Percentiles rank a stretch among this genome's conserved stretches.
phyloP scores from a whole-genome alignment of 1,139 yeast genomes.

The Saccharomyces hybrid region DNA sequence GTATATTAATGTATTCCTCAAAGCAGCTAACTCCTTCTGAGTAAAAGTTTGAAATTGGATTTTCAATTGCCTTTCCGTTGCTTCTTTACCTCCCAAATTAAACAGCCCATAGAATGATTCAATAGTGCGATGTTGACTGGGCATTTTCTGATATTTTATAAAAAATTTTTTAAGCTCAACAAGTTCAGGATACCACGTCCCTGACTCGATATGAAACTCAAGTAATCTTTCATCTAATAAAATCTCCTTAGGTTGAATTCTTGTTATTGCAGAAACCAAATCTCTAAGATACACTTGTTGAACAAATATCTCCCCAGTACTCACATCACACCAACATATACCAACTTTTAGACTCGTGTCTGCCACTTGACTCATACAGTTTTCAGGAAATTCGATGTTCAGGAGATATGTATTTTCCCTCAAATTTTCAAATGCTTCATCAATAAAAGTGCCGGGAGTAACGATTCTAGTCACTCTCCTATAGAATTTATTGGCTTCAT shows the following conservation, averaged over 20 bases:
- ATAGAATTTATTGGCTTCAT: conserved; percentile 39
- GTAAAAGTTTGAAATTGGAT: conserved; percentile 30
- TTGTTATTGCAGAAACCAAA: conserved; percentile 31
- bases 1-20: conserved; percentile 49
- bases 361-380: conserved; percentile 37
- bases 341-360: conserved; percentile 53
- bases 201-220: conserved; percentile 33
- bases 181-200: conserved; percentile 51
- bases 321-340: conserved; percentile 80
- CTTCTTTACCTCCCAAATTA: conserved; percentile 16
- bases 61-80: conserved; percentile 19
- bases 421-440: conserved; percentile 73
- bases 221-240: conserved; percentile 30
- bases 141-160: conserved; percentile 44
- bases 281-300: conserved; percentile 35
- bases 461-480: conserved; percentile 73
- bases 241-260: conserved; percentile 34
- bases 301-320: conserved; percentile 68
- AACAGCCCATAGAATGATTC: conserved; percentile 31
- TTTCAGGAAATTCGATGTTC: conserved; percentile 53
- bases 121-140: conserved; percentile 31
- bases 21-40: conserved; percentile 44
- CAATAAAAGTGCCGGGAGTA: conserved; percentile 89
- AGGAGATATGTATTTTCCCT: conserved; percentile 63
- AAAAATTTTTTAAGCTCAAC: conserved; percentile 56